phyloP scores from a whole-genome alignment of 2,329 filamentous ascomycete genomes.

The Beauveria asiatica region DNA sequence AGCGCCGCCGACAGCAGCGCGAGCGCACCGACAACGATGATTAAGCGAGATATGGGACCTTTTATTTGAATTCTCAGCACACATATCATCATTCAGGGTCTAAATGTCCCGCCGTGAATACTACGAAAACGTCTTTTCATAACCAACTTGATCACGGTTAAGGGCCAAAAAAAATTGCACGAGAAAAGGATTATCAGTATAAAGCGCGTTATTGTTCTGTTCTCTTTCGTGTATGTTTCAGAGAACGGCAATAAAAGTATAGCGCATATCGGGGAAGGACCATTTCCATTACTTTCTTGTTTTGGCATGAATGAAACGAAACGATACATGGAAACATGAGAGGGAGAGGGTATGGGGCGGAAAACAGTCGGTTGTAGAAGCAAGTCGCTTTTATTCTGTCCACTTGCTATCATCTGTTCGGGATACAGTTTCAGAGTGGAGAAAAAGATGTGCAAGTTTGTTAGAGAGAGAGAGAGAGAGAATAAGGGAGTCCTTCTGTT shows the following conservation, averaged over 20 bases:
- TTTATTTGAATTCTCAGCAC: neutral
- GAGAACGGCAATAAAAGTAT: neutral
- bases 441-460: neutral
- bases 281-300: neutral
- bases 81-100: neutral
- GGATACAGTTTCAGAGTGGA: neutral
- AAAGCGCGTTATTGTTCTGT: neutral
- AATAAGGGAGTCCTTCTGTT: neutral
- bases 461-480: no score
- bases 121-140: neutral
- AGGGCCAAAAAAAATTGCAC: neutral
- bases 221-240: neutral
- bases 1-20: conserved; percentile 29
- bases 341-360: neutral
- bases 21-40: conserved; percentile 50
- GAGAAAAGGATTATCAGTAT: neutral
- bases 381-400: neutral
- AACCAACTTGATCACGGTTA: neutral
- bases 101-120: neutral
- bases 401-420: neutral
- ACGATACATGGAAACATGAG: neutral
- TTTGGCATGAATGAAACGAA: conserved; percentile 8
- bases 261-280: neutral
- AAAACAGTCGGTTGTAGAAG: neutral
- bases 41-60: conserved; percentile 24